These are phyloP conservation scores for Neurospora tetrasperma DNA, from an alignment of 495 filamentous ascomycete species.

Conservation along the genomic window DNA sequence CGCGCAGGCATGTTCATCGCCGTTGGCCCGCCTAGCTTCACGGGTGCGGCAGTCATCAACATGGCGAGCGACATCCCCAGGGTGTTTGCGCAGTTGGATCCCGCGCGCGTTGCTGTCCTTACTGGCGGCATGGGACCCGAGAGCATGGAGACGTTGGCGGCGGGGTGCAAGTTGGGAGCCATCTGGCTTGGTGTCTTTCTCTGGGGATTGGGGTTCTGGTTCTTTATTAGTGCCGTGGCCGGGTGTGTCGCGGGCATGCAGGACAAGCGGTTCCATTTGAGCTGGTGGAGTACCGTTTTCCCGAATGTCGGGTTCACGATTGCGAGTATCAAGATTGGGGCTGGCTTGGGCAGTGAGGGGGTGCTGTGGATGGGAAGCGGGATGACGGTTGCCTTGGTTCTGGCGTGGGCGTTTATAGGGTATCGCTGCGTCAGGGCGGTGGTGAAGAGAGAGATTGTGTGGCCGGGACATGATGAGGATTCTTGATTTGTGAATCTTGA, in stretches of 20 bases:
- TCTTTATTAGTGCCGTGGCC: conserved; percentile 51
- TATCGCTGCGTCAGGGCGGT: conserved; percentile 45
- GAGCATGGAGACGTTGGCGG: conserved; percentile 11
- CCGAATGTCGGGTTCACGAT: conserved; percentile 49
- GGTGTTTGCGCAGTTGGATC: conserved; percentile 5
- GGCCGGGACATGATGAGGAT: conserved; percentile 56
- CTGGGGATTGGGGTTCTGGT: conserved; percentile 64
- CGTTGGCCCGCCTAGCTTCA: conserved; percentile 59
- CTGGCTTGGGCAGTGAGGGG: conserved; percentile 28
- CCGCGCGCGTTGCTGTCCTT: neutral
- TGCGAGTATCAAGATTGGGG: conserved; percentile 37
- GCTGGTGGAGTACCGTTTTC: conserved; percentile 50
- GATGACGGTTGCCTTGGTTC: conserved; percentile 44
- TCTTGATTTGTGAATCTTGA: neutral
- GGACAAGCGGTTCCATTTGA: conserved; percentile 43
- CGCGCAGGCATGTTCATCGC: conserved; percentile 63
- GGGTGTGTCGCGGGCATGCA: conserved; percentile 41
- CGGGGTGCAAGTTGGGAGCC: conserved; percentile 39
- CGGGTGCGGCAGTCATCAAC: conserved; percentile 56
- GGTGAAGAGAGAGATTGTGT: conserved; percentile 44
- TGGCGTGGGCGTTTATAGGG: conserved; percentile 49
- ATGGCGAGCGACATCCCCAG: conserved; percentile 42
- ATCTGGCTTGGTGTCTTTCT: conserved; percentile 49
- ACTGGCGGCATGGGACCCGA: neutral
- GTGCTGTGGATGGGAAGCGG: conserved; percentile 37